phyloP scores from a whole-genome alignment of 1,139 yeast genomes.

The Suhomyces kunorum region DNA sequence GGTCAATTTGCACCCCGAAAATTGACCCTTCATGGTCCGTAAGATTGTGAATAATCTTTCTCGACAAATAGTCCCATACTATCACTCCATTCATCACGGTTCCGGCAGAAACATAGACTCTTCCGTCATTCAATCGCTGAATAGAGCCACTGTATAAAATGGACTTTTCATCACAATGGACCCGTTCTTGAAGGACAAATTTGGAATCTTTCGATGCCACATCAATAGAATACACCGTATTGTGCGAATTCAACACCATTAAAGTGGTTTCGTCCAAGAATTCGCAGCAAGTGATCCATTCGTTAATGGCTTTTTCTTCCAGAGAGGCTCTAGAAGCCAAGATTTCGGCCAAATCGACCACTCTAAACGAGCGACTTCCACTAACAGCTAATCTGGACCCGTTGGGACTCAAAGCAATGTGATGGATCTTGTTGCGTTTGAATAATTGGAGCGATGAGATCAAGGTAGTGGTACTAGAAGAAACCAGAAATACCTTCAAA shows the following conservation, averaged over 20 bases:
- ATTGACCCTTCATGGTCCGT: constrained; percentile 88
- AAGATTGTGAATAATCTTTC: constrained; percentile 53
- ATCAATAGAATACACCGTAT: constrained; percentile 58
- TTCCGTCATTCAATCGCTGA: constrained; percentile 40
- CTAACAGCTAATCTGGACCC: constrained; percentile 46
- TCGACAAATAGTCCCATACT: constrained; percentile 63
- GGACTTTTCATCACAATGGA: constrained; percentile 70
- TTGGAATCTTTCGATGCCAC: constrained; percentile 16
- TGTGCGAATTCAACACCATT: constrained; percentile 77
- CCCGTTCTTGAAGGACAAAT: constrained; percentile 36
- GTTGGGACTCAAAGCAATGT: constrained; percentile 47
- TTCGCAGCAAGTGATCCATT: constrained; percentile 73
- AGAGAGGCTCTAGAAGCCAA: constrained; percentile 2
- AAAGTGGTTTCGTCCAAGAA: constrained; percentile 42
- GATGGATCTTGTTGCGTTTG: constrained; percentile 75
- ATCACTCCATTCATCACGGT: constrained; percentile 89
- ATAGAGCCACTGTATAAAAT: constrained; percentile 86
- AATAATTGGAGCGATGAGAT: constrained; percentile 53
- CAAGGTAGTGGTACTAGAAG: constrained; percentile 38
- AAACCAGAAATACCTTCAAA: constrained; percentile 53
- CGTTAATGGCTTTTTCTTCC: constrained; percentile 57
- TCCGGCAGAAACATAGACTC: constrained; percentile 73
- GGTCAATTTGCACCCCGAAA: constrained; percentile 72
- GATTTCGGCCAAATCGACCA: constrained; percentile 27
- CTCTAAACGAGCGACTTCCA: constrained; percentile 73